Percentiles rank a stretch among this genome's conserved stretches.
phyloP scores from a whole-genome alignment of 148 eudicot species.

The Silene uniflora region DNA sequence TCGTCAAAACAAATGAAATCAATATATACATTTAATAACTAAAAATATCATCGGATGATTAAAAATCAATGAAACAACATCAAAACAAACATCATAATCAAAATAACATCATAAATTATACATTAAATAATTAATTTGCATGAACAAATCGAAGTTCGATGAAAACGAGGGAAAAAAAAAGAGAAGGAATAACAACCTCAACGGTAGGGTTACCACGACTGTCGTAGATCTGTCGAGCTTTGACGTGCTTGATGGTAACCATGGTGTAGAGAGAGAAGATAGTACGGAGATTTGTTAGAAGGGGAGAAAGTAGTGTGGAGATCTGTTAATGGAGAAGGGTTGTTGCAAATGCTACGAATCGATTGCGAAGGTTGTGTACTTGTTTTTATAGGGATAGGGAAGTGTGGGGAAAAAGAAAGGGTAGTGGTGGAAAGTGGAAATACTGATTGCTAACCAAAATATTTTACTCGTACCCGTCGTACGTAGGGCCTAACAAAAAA shows the following conservation, averaged over 20 bases:
- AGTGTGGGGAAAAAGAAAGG: neutral
- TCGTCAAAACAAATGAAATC: too few relatives aligned
- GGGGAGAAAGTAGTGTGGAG: neutral
- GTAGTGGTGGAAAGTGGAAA: too few relatives aligned
- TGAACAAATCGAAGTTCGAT: neutral
- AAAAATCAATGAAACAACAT: too few relatives aligned
- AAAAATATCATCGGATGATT: too few relatives aligned
- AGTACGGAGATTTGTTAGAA: neutral
- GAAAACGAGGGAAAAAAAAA: neutral
- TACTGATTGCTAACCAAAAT: too few relatives aligned
- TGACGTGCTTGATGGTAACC: neutral
- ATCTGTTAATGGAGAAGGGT: too few relatives aligned
- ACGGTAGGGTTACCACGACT: conserved; percentile 14
- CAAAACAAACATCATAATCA: neutral
- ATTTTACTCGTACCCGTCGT: too few relatives aligned
- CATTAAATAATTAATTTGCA: neutral
- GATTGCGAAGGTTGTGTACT: too few relatives aligned
- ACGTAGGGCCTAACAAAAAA: too few relatives aligned
- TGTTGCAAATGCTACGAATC: too few relatives aligned
- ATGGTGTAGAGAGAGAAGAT: neutral
- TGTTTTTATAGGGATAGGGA: neutral
- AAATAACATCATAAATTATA: neutral
- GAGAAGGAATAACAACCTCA: neutral
- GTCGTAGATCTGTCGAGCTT: conserved; percentile 6
- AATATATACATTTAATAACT: too few relatives aligned